Base-by-base conservation (phyloP, 2,329 filamentous ascomycete genomes). In the Annulohypoxylon truncatum region DNA sequence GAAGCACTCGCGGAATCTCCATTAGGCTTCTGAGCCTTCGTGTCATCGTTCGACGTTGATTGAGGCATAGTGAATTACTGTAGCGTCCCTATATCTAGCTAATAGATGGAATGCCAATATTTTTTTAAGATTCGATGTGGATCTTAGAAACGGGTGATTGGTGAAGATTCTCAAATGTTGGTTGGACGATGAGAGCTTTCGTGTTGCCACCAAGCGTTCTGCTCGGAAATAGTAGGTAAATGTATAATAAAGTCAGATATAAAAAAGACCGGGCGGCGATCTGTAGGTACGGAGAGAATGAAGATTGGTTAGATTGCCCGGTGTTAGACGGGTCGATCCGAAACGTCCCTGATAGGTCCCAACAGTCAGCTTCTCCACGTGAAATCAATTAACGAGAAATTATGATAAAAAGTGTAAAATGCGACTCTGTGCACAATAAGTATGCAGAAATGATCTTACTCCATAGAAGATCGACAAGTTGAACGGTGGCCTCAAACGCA, bases 51-150 rank as follows among this genome's bases (percentile, higher is more conserved):
- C 29, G 62, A 65, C 5, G 66, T 47, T 29, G 69, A 68, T 51
- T 70, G 70, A 46, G 73, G 67, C 73, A 76, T 76, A 47, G 51
- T 9, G 59, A 70, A 50, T 47, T 63, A 46, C 24, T 52, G 13
- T 22, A n/a, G 38, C 22, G 53, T 18, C 52, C 20, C 42, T 44
- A 29, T 33, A 33, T 28, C 15, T 10, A 33, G 38, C n/a, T 35
- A 33, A 42, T 26, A 53, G 44, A 44, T 48, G 15, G 46, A 29
- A 50, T 48, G 4, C 51, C 15, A 46, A 38, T 44, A n/a, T n/a
- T n/a, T n/a, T n/a, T 51, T 58, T 42, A 61, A 65, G 46, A 65
- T 62, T 61, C 42, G 47, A 26, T 53, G 55, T 61, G 59, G 63
- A 63, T 33, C 51, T 68, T 42, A 24, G 31, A 24, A 61, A 20